A percentile compares a stretch with the other conserved stretches of the same genome.
These are phyloP conservation scores for Geotrichum carabidarum DNA, from an alignment of 1,139 yeast species.

Conservation along the genomic window DNA sequence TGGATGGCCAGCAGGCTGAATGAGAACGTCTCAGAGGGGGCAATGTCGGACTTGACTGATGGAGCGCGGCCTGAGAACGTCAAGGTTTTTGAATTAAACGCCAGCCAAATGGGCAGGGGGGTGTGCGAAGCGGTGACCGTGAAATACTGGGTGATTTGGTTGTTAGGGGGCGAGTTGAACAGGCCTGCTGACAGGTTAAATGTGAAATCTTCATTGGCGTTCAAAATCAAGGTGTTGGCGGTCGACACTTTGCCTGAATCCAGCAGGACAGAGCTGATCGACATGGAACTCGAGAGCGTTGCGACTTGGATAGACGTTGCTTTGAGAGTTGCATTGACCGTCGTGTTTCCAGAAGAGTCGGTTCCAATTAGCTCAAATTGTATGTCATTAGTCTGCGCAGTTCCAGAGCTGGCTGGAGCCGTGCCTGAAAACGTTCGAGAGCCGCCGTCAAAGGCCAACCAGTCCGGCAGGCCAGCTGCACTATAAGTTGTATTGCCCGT, in stretches of 20 bases:
- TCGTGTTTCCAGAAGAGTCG: constrained; percentile 49
- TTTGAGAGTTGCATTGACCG: constrained; percentile 50
- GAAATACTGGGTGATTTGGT: constrained; percentile 60
- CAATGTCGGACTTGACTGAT: constrained; percentile 71
- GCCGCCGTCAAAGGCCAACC: constrained; percentile 68
- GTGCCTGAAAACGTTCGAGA: constrained; percentile 66
- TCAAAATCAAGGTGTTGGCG: constrained; percentile 60
- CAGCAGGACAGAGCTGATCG: constrained; percentile 24
- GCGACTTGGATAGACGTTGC: constrained; percentile 44
- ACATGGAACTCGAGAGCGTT: constrained; percentile 18
- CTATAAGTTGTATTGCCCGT: constrained; percentile 43
- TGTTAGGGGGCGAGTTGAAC: constrained; percentile 48
- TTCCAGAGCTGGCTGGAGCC: constrained; percentile 43
- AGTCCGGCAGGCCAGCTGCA: constrained; percentile 58
- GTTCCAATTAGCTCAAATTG: constrained; percentile 55
- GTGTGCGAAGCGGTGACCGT: constrained; percentile 79
- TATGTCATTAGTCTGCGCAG: constrained; percentile 27
- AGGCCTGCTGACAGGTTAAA: constrained; percentile 54
- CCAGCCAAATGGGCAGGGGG: constrained; percentile 87
- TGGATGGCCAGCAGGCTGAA: constrained; percentile 78
- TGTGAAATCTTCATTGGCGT: constrained; percentile 61
- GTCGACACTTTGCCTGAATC: constrained; percentile 39
- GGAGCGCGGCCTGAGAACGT: constrained; percentile 91
- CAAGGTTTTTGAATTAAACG: constrained; percentile 50
- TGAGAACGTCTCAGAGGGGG: constrained; percentile 75